A percentile compares a stretch with the other conserved stretches of the same genome.
Evolutionary conservation across 169 alveolate genomes (phyloP).

Genomic region (Babesia ovata): DNA sequence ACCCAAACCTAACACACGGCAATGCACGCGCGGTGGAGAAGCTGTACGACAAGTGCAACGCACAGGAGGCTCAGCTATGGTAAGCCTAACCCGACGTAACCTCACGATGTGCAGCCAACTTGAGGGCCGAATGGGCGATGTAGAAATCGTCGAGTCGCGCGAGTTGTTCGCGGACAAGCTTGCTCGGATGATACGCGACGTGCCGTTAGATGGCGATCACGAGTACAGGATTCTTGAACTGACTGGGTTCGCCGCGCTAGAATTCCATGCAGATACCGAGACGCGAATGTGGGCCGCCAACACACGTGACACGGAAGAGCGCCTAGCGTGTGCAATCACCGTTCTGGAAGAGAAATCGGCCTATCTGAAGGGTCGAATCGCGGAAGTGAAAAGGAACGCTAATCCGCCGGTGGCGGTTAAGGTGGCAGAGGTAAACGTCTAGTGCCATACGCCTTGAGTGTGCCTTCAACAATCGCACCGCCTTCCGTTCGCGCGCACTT

Average conservation of each 20-base stretch:
- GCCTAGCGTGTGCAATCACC: conserved; percentile 38
- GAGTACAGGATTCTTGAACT: conserved; percentile 47
- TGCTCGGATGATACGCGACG: conserved; percentile 37
- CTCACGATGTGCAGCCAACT: conserved; percentile 13
- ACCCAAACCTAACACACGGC: conserved; percentile 38
- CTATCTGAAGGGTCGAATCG: conserved; percentile 10
- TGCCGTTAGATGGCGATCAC: conserved; percentile 42
- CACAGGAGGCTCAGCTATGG: conserved; percentile 55
- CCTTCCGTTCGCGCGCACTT: neutral
- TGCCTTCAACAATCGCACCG: too few relatives aligned
- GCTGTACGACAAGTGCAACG: conserved; percentile 59
- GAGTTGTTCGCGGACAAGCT: conserved; percentile 40
- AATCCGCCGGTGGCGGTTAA: neutral
- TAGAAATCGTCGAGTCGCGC: conserved; percentile 35
- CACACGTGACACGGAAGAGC: conserved; percentile 49
- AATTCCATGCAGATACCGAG: conserved; percentile 59
- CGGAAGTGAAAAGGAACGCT: neutral
- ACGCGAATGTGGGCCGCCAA: conserved; percentile 62
- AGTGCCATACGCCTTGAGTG: neutral
- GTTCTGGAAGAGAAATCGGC: conserved; percentile 49
- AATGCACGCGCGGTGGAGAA: conserved; percentile 45
- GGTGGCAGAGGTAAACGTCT: neutral
- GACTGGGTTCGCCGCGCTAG: conserved; percentile 61
- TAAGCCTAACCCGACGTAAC: neutral
- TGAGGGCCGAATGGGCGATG: conserved; percentile 44